A percentile compares a stretch with the other conserved stretches of the same genome.
Evolutionary conservation across 2,329 filamentous ascomycete species (phyloP).

Genomic region (Ilyonectria mors-panacis): DNA sequence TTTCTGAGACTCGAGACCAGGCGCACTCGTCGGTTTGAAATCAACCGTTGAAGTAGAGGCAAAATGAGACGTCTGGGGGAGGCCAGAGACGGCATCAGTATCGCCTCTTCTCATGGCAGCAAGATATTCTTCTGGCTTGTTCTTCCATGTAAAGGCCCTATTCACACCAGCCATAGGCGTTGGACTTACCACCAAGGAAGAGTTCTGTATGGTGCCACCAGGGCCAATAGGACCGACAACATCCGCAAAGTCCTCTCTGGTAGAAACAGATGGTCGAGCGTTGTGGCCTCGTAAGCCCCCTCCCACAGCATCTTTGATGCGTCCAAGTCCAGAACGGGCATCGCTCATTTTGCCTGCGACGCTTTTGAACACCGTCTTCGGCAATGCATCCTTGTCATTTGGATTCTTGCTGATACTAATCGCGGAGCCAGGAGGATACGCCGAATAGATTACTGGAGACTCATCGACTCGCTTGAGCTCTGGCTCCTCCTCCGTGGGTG

Average conservation of each 20-base stretch:
- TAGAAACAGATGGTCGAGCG: slow-evolving; percentile 63
- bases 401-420: slow-evolving; percentile 63
- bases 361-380: slow-evolving; percentile 81
- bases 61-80: slow-evolving; percentile 45
- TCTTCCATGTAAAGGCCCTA: slow-evolving; percentile 75
- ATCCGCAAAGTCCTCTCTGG: slow-evolving; percentile 67
- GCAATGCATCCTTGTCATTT: slow-evolving; percentile 70
- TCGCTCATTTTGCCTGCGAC: slow-evolving; percentile 85
- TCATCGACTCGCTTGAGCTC: slow-evolving; percentile 64
- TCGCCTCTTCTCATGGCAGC: slow-evolving; percentile 57
- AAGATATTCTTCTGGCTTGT: slow-evolving; percentile 73
- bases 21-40: slow-evolving; percentile 39
- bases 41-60: slow-evolving; percentile 49
- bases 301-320: slow-evolving; percentile 89
- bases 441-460: slow-evolving; percentile 59
- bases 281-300: slow-evolving; percentile 67
- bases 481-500: slow-evolving; percentile 67
- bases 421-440: slow-evolving; percentile 61
- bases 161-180: slow-evolving; percentile 54
- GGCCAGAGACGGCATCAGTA: slow-evolving; percentile 44
- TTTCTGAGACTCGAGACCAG: slow-evolving; percentile 42
- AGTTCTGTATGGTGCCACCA: slow-evolving; percentile 33
- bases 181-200: slow-evolving; percentile 54
- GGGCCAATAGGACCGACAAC: slow-evolving; percentile 36
- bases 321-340: slow-evolving; percentile 84